These are phyloP conservation scores for Agaricus blazei DNA, from an alignment of 768 basidiomycete genomes.

Conservation along the genomic window DNA sequence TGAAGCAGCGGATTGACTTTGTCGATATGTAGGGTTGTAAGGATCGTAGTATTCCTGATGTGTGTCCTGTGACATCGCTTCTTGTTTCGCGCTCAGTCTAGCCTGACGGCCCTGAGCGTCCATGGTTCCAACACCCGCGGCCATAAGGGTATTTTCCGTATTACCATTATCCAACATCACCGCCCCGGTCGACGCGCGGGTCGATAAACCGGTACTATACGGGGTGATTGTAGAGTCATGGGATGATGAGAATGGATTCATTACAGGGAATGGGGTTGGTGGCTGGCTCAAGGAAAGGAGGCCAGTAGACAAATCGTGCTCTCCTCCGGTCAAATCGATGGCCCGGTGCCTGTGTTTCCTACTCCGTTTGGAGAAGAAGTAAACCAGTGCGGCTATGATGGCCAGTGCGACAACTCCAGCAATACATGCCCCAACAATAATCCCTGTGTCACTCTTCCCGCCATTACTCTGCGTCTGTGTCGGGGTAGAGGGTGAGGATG, in stretches of 20 bases:
- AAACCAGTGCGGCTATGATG: constrained; percentile 7
- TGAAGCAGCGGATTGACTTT: not conserved
- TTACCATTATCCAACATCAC: not conserved
- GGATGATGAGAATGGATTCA: constrained; percentile 1
- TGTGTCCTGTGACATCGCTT: not conserved
- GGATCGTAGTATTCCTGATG: not conserved
- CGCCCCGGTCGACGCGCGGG: not conserved
- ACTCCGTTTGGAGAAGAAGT: constrained; percentile 14
- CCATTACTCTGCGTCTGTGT: not conserved
- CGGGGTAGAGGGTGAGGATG: not conserved
- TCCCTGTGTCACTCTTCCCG: constrained; percentile 6
- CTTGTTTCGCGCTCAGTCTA: not conserved
- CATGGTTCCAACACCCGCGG: not conserved
- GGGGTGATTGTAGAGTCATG: not conserved
- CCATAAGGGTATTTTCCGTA: not conserved
- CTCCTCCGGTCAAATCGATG: constrained; percentile 11
- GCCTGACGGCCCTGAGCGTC: constrained; percentile 3
- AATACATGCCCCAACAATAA: constrained; percentile 14
- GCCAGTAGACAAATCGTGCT: not conserved
- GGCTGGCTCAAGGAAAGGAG: constrained; percentile 9
- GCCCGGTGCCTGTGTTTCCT: not conserved
- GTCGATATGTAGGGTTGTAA: not conserved
- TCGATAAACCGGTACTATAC: not conserved
- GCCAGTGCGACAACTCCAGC: constrained; percentile 13
- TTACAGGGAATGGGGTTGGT: not conserved